A percentile compares a stretch with the other conserved stretches of the same genome.
phyloP scores from a whole-genome alignment of 2,329 filamentous ascomycete species.

The Chrysosporium queenslandicum region DNA sequence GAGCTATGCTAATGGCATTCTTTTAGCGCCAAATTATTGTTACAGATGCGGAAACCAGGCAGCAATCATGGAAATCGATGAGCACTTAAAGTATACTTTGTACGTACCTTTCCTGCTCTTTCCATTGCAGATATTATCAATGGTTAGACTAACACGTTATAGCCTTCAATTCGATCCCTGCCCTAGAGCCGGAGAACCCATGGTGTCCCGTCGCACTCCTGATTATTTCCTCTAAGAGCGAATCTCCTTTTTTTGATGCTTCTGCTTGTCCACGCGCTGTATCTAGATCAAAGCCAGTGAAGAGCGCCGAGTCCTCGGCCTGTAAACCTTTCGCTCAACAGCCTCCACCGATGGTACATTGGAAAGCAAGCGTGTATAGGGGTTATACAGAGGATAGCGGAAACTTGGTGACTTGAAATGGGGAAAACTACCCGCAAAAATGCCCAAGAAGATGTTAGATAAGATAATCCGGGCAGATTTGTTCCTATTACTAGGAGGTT shows the following conservation, averaged over 20 bases:
- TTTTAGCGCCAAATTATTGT: constrained; percentile 41
- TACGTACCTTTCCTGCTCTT: constrained; percentile 44
- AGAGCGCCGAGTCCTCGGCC: background rate
- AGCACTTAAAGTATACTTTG: constrained; percentile 99
- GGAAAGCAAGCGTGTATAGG: constrained; percentile 6
- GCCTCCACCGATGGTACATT: background rate
- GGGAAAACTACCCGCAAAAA: background rate
- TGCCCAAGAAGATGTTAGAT: constrained; percentile 1
- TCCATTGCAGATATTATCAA: constrained; percentile 18
- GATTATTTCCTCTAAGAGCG: constrained; percentile 86
- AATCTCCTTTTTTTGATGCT: background rate
- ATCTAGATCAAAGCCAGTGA: background rate
- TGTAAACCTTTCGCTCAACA: background rate
- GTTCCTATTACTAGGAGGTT: background rate
- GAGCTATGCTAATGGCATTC: constrained; percentile 19
- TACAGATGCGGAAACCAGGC: constrained; percentile 97
- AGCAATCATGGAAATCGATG: constrained; percentile 99
- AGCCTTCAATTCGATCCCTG: constrained; percentile 99
- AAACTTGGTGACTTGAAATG: background rate
- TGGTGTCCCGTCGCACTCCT: constrained; percentile 94
- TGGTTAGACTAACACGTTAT: constrained; percentile 17
- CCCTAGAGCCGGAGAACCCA: constrained; percentile 91
- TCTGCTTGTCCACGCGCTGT: background rate
- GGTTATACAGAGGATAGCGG: background rate
- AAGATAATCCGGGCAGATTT: background rate